A percentile compares a stretch with the other conserved stretches of the same genome.
Conservation (phyloP, 345 rosid genomes). For the Salix purpurea region DNA sequence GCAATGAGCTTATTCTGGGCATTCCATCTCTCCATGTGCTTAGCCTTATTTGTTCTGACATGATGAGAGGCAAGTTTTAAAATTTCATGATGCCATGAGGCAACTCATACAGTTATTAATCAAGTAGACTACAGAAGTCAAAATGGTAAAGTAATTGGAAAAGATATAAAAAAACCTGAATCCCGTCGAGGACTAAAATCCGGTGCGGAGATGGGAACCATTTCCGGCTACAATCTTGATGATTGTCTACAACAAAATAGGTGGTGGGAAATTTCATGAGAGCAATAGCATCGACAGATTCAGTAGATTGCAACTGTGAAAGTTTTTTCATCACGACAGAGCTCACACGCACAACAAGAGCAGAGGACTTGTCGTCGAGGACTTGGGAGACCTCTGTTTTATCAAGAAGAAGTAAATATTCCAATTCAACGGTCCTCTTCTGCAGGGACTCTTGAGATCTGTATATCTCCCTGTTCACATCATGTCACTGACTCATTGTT, state of each 20-base stretch:
- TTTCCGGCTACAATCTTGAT: constrained; percentile 26
- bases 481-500: background rate
- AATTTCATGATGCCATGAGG: background rate
- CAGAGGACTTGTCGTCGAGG: constrained; percentile 32
- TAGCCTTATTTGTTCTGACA: too few relatives aligned
- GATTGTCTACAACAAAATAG: constrained; percentile 39
- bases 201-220: constrained; percentile 68
- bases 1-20: background rate
- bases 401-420: constrained; percentile 63
- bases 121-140: background rate
- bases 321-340: constrained; percentile 74
- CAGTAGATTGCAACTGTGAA: constrained; percentile 70
- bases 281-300: constrained; percentile 74
- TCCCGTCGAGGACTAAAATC: constrained; percentile 78
- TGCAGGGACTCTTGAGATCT: constrained; percentile 38
- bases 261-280: constrained; percentile 67
- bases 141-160: background rate
- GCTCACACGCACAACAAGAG: constrained; percentile 45
- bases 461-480: constrained; percentile 59
- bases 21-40: background rate
- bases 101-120: too few relatives aligned
- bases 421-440: constrained; percentile 37
- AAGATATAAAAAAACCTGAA: constrained; percentile 47
- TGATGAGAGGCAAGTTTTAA: background rate
- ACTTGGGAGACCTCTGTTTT: constrained; percentile 49